These are phyloP conservation scores for Neurospora pannonica DNA, from an alignment of 495 filamentous ascomycete genomes.

Conservation along the genomic window DNA sequence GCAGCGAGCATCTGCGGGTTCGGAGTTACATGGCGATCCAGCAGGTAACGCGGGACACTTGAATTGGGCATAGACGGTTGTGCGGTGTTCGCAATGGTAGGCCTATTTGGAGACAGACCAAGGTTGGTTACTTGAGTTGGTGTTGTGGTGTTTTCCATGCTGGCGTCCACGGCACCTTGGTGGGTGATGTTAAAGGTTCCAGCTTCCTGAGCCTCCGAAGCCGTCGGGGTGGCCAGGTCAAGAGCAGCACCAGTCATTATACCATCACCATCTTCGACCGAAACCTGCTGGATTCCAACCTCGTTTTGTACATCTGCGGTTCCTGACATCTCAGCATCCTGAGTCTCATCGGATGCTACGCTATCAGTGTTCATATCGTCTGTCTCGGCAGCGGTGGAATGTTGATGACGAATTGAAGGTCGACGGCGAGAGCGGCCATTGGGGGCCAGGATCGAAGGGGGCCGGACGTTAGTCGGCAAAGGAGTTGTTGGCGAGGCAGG, in stretches of 20 bases:
- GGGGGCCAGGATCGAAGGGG: constrained; percentile 40
- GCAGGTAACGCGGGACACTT: constrained; percentile 59
- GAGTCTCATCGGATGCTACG: constrained; percentile 56
- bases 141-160: constrained; percentile 55
- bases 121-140: constrained; percentile 50
- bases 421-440: constrained; percentile 43
- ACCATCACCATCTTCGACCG: constrained; percentile 64
- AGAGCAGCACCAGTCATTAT: constrained; percentile 71
- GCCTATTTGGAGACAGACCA: constrained; percentile 67
- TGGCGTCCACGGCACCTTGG: constrained; percentile 75
- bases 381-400: constrained; percentile 74
- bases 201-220: constrained; percentile 71
- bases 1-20: constrained; percentile 66
- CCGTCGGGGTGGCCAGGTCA: constrained; percentile 64
- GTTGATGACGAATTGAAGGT: constrained; percentile 78
- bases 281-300: constrained; percentile 70
- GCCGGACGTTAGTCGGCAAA: constrained; percentile 49
- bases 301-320: constrained; percentile 69
- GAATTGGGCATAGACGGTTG: constrained; percentile 57
- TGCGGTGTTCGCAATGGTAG: constrained; percentile 62
- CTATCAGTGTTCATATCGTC: constrained; percentile 83
- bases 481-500: constrained; percentile 92
- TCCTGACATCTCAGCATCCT: constrained; percentile 55
- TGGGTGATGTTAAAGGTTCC: constrained; percentile 97
- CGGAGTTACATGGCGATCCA: constrained; percentile 56